A percentile compares a stretch with the other conserved stretches of the same genome.
These are phyloP conservation scores for Nemania serpens DNA, from an alignment of 2,329 filamentous ascomycete genomes.

Conservation along the genomic window DNA sequence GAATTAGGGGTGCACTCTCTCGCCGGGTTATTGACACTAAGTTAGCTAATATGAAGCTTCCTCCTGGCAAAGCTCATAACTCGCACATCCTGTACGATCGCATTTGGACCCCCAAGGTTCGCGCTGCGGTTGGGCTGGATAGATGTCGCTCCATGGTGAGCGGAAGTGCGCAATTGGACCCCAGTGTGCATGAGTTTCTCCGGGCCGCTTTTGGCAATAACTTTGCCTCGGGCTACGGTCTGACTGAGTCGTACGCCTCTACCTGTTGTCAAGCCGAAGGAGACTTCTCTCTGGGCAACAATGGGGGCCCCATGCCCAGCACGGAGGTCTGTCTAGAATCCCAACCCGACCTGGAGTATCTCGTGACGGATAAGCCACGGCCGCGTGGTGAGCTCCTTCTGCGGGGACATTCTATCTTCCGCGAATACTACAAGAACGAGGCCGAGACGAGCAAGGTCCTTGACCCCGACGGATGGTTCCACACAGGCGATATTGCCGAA, in stretches of 20 bases:
- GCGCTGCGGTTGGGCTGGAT: constrained; percentile 80
- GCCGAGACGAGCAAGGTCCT: constrained; percentile 85
- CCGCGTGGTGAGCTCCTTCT: constrained; percentile 90
- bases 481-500: constrained; percentile 87
- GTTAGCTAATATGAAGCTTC: constrained; percentile 74
- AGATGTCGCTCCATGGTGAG: constrained; percentile 75
- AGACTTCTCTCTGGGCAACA: constrained; percentile 80
- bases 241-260: constrained; percentile 91
- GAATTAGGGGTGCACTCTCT: constrained; percentile 80
- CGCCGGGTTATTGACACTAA: constrained; percentile 81
- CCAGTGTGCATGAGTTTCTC: constrained; percentile 84
- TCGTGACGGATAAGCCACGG: constrained; percentile 81
- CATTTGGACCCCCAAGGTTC: constrained; percentile 89
- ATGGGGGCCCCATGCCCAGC: constrained; percentile 71
- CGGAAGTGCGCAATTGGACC: constrained; percentile 89
- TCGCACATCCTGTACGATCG: constrained; percentile 79
- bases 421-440: constrained; percentile 86
- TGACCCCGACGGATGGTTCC: constrained; percentile 93
- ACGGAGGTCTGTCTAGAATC: constrained; percentile 81
- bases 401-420: constrained; percentile 79
- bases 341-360: constrained; percentile 93
- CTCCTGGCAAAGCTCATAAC: constrained; percentile 75
- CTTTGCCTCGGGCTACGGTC: constrained; percentile 86
- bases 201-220: constrained; percentile 79
- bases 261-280: constrained; percentile 69